phyloP scores from a whole-genome alignment of 2,329 filamentous ascomycete species.

The Ascochyta rabiei region DNA sequence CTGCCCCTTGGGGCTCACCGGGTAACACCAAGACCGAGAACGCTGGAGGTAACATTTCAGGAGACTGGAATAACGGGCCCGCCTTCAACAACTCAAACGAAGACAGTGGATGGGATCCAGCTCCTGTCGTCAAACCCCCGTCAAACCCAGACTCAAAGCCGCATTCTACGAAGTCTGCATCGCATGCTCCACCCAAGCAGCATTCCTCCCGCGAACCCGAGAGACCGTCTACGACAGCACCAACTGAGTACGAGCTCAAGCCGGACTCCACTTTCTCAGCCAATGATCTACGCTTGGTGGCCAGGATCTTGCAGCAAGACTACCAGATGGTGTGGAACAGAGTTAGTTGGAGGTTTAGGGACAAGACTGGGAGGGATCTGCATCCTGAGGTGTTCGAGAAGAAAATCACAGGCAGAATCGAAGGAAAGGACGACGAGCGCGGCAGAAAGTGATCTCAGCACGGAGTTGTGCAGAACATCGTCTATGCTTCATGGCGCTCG shows the following conservation, averaged over 20 bases:
- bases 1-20: neutral
- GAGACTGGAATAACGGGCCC: neutral
- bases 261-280: slow-evolving; percentile 38
- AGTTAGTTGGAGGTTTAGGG: slow-evolving; percentile 56
- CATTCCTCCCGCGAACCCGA: neutral
- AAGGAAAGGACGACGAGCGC: slow-evolving; percentile 3
- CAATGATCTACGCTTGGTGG: slow-evolving; percentile 50
- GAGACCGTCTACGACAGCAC: neutral
- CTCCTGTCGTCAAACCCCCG: neutral
- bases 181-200: neutral
- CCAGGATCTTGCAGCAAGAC: slow-evolving; percentile 53
- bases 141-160: neutral
- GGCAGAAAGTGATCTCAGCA: neutral
- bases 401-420: slow-evolving; percentile 45
- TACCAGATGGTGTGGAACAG: slow-evolving; percentile 54
- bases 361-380: slow-evolving; percentile 56
- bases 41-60: neutral
- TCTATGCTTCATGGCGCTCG: neutral
- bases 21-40: too few relatives aligned
- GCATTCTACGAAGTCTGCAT: slow-evolving; percentile 7
- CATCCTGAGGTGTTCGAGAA: slow-evolving; percentile 52
- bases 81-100: too few relatives aligned
- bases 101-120: neutral
- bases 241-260: slow-evolving; percentile 26
- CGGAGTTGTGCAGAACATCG: neutral